Percentiles rank a stretch among this genome's conserved stretches.
phyloP scores from a whole-genome alignment of 257 asterid species.

The Solanum tarijense region DNA sequence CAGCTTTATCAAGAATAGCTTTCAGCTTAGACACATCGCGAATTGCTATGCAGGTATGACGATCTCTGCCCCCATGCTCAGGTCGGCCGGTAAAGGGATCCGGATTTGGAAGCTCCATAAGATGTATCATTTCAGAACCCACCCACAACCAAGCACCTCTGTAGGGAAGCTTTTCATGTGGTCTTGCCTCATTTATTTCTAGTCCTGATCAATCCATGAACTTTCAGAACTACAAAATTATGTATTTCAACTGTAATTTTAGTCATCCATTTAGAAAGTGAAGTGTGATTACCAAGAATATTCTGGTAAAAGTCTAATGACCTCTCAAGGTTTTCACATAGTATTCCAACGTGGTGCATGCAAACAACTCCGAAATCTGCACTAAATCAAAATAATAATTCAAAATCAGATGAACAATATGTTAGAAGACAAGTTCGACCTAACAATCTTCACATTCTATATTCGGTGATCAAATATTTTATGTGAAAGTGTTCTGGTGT shows the following conservation, averaged over 20 bases:
- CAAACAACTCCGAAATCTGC: conserved; percentile 83
- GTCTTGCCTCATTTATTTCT: conserved; percentile 77
- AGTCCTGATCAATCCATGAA: conserved; percentile 46
- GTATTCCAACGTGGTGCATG: conserved; percentile 82
- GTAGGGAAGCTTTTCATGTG: conserved; percentile 84
- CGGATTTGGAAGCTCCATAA: conserved; percentile 98
- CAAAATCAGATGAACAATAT: neutral
- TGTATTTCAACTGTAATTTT: neutral
- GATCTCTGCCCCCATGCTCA: conserved; percentile 87
- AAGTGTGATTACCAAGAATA: conserved; percentile 47
- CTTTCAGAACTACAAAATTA: neutral
- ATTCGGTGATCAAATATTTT: neutral
- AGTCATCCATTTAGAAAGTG: neutral
- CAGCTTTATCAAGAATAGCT: conserved; percentile 65
- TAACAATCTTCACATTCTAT: neutral
- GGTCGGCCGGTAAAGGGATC: conserved; percentile 86
- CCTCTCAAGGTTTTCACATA: conserved; percentile 88
- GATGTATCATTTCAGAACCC: conserved; percentile 88
- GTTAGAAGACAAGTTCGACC: neutral
- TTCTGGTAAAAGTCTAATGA: conserved; percentile 82
- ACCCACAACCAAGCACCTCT: conserved; percentile 99
- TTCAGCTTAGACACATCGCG: conserved; percentile 71
- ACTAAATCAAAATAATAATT: neutral
- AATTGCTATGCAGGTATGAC: conserved; percentile 84
- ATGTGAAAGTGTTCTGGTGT: neutral